These are phyloP conservation scores for Tulasnella calospora DNA, from an alignment of 768 basidiomycete genomes.

Conservation along the genomic window DNA sequence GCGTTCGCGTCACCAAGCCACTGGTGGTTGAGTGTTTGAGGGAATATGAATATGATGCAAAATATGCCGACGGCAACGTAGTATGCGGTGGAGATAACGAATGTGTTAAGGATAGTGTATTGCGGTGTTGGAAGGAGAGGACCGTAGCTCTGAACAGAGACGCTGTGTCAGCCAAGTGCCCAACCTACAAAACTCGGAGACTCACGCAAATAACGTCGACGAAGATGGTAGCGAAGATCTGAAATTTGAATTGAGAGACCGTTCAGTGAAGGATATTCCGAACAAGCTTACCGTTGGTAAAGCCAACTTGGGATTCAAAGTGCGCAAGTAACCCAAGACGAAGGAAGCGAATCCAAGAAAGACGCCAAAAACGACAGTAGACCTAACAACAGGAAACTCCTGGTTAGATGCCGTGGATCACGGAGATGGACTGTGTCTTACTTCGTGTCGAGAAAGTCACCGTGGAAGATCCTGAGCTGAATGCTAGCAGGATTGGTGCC, in stretches of 20 bases:
- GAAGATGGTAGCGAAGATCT: constrained; percentile 23
- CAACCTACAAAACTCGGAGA: not conserved
- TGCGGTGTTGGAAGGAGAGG: constrained; percentile 20
- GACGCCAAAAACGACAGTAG: constrained; percentile 15
- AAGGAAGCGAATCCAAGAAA: constrained; percentile 12
- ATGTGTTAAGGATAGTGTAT: constrained; percentile 18
- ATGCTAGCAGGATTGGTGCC: not conserved
- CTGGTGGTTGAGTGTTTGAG: constrained; percentile 20
- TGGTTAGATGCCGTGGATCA: not conserved
- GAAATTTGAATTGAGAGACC: not conserved
- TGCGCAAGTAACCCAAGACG: not conserved
- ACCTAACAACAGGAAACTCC: not conserved
- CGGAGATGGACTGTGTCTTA: not conserved
- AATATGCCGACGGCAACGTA: constrained; percentile 13
- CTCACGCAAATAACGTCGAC: constrained; percentile 21
- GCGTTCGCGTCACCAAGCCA: constrained; percentile 1
- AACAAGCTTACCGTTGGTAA: constrained; percentile 9
- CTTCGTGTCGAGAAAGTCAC: constrained; percentile 16
- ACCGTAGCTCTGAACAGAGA: constrained; percentile 8
- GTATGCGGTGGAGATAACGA: constrained; percentile 22
- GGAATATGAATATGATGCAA: constrained; percentile 15
- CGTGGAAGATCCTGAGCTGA: constrained; percentile 1
- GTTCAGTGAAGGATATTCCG: not conserved
- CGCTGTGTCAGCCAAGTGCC: not conserved
- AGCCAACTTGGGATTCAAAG: constrained; percentile 11